Percentiles rank a stretch among this genome's conserved stretches.
These are phyloP conservation scores for Pseudogymnoascus sp. DNA, from an alignment of 2,329 filamentous ascomycete species.

Conservation along the genomic window DNA sequence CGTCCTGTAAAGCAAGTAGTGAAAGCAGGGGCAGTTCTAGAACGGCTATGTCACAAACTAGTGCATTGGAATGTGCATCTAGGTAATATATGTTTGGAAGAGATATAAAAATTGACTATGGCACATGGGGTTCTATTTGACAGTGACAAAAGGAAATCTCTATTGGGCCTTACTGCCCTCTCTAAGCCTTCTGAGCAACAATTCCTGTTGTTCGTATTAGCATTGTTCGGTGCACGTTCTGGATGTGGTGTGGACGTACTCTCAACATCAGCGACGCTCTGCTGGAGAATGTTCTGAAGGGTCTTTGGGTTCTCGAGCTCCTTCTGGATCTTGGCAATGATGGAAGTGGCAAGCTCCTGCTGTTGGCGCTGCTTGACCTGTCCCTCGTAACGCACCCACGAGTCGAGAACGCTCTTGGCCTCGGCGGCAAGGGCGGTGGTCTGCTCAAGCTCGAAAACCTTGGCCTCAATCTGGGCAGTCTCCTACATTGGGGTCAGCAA, in stretches of 20 bases:
- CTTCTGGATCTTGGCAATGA: conserved; percentile 98
- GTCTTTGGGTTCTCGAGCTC: conserved; percentile 97
- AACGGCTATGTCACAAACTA: neutral
- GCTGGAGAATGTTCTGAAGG: conserved; percentile 94
- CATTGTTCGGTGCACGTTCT: neutral
- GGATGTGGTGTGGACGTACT: conserved; percentile 48
- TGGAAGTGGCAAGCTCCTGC: conserved; percentile 81
- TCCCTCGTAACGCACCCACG: conserved; percentile 96
- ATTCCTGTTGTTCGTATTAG: conserved; percentile 9
- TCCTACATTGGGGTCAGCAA: conserved; percentile 40
- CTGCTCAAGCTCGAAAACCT: conserved; percentile 97
- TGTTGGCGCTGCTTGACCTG: conserved; percentile 99
- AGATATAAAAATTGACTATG: conserved; percentile 11
- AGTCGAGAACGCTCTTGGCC: conserved; percentile 93
- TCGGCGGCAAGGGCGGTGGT: conserved; percentile 84
- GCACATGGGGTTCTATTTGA: conserved; percentile 11
- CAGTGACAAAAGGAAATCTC: conserved; percentile 11
- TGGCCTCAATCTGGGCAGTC: conserved; percentile 89
- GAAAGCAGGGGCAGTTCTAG: neutral
- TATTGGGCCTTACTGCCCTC: neutral
- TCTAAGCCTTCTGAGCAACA: conserved; percentile 11
- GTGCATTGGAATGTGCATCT: neutral
- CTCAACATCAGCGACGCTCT: conserved; percentile 94
- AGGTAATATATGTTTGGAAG: conserved; percentile 4
- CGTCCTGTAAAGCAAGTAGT: neutral